Conservation (phyloP, 768 basidiomycete genomes). For the Steccherinum ochraceum region DNA sequence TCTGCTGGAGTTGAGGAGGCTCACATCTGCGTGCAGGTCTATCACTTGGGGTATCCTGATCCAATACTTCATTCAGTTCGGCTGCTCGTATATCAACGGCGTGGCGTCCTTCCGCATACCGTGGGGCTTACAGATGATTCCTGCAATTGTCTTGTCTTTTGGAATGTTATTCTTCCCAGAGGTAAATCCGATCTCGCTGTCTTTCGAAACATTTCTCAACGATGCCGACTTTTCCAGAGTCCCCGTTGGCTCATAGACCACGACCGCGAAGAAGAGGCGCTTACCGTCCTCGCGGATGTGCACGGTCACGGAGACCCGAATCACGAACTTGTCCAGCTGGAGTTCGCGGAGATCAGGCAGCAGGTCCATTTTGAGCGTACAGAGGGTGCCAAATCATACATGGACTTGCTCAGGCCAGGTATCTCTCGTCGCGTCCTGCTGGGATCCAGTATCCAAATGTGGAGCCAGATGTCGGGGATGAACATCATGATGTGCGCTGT, state of each 20-base stretch:
- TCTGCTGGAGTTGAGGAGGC: neutral
- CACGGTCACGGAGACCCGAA: slow-evolving; percentile 57
- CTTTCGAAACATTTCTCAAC: neutral
- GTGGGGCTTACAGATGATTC: slow-evolving; percentile 76
- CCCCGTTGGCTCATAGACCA: slow-evolving; percentile 71
- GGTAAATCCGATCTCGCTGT: slow-evolving; percentile 5
- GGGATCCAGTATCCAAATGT: slow-evolving; percentile 70
- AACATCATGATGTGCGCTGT: slow-evolving; percentile 69
- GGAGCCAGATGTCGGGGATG: slow-evolving; percentile 76
- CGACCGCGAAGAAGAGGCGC: slow-evolving; percentile 53
- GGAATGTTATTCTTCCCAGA: slow-evolving; percentile 70
- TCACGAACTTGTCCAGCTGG: slow-evolving; percentile 58
- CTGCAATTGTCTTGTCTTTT: slow-evolving; percentile 58
- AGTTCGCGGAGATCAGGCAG: slow-evolving; percentile 59
- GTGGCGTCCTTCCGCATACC: slow-evolving; percentile 73
- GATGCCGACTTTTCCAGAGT: slow-evolving; percentile 4
- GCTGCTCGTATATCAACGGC: slow-evolving; percentile 67
- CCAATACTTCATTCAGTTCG: slow-evolving; percentile 72
- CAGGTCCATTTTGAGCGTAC: slow-evolving; percentile 59
- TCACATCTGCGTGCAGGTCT: slow-evolving; percentile 14
- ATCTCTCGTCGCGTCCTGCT: slow-evolving; percentile 66
- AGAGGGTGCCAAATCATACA: slow-evolving; percentile 65
- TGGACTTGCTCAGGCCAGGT: slow-evolving; percentile 61
- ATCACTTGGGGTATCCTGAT: slow-evolving; percentile 77
- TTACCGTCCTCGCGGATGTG: slow-evolving; percentile 70